A percentile compares a stretch with the other conserved stretches of the same genome.
Conservation (phyloP, 495 filamentous ascomycete species). For the Xeromyces bisporus region DNA sequence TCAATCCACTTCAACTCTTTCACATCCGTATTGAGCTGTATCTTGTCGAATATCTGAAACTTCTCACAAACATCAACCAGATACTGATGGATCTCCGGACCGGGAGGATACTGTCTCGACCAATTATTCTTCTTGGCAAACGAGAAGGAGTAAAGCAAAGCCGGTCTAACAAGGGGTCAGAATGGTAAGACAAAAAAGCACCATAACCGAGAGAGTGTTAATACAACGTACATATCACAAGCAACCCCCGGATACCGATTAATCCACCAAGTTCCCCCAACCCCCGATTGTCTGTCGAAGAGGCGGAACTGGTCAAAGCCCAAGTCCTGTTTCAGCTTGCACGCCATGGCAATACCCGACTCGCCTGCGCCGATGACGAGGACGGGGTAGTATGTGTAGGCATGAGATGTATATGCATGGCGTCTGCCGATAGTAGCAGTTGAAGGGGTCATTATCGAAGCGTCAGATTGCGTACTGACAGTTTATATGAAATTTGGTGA, state of each 20-base stretch:
- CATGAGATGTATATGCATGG: constrained; percentile 29
- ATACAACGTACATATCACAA: constrained; percentile 25
- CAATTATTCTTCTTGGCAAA: constrained; percentile 43
- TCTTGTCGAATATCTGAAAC: constrained; percentile 40
- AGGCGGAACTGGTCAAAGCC: constrained; percentile 47
- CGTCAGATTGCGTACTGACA: no score
- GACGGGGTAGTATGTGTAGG: constrained; percentile 39
- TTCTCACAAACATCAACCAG: constrained; percentile 39
- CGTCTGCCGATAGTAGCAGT: constrained; percentile 25
- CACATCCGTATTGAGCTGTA: constrained; percentile 42
- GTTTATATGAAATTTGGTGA: no score
- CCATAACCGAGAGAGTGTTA: no score
- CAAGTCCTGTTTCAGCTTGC: constrained; percentile 39
- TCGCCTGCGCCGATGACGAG: constrained; percentile 45
- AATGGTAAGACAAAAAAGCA: constrained; percentile 3
- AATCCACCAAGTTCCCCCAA: constrained; percentile 54
- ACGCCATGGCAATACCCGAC: constrained; percentile 50
- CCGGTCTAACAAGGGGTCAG: constrained; percentile 16
- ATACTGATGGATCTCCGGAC: constrained; percentile 41
- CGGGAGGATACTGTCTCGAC: constrained; percentile 37
- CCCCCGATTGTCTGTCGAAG: constrained; percentile 42
- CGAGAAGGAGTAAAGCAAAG: constrained; percentile 45
- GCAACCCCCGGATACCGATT: constrained; percentile 51
- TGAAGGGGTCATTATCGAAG: constrained; percentile 13
- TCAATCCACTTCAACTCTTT: constrained; percentile 26